A percentile compares a stretch with the other conserved stretches of the same genome.
These are phyloP conservation scores for Erysimum cheiri DNA, from an alignment of 441 rosid genomes.

Conservation along the genomic window DNA sequence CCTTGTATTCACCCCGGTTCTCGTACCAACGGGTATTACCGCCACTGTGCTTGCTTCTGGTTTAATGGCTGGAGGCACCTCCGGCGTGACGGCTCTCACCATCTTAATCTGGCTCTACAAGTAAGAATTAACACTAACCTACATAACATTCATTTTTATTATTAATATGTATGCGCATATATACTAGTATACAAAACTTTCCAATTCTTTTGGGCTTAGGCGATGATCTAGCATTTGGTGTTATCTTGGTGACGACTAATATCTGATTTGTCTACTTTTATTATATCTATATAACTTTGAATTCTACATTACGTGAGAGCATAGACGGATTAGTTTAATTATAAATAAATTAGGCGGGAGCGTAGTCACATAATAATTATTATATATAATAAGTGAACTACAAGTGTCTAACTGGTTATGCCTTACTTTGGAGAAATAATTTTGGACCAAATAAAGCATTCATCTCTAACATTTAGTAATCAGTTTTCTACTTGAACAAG, in stretches of 20 bases:
- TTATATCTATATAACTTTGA: background rate
- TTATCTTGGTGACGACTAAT: background rate
- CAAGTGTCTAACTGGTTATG: no score
- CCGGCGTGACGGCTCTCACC: slow-evolving; percentile 56
- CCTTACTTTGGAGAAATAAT: background rate
- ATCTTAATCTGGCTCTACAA: slow-evolving; percentile 69
- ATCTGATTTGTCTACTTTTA: background rate
- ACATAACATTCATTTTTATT: background rate
- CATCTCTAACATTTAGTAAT: background rate
- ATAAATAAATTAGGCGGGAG: background rate
- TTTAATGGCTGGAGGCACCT: slow-evolving; percentile 64
- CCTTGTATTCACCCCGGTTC: slow-evolving; percentile 75
- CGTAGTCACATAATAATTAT: background rate
- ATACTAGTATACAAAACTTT: no score
- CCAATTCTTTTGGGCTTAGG: no score
- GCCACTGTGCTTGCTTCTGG: slow-evolving; percentile 51
- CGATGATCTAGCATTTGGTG: background rate
- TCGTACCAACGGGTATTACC: slow-evolving; percentile 67
- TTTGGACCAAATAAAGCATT: no score
- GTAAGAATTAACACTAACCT: slow-evolving; percentile 45
- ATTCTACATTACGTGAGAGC: background rate
- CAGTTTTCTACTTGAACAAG: background rate
- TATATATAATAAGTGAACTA: no score
- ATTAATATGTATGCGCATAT: background rate
- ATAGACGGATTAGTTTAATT: background rate